Evolutionary conservation across 2,329 filamentous ascomycete genomes (phyloP).

Genomic region (Ophiocordyceps camponoti-rufipedis): DNA sequence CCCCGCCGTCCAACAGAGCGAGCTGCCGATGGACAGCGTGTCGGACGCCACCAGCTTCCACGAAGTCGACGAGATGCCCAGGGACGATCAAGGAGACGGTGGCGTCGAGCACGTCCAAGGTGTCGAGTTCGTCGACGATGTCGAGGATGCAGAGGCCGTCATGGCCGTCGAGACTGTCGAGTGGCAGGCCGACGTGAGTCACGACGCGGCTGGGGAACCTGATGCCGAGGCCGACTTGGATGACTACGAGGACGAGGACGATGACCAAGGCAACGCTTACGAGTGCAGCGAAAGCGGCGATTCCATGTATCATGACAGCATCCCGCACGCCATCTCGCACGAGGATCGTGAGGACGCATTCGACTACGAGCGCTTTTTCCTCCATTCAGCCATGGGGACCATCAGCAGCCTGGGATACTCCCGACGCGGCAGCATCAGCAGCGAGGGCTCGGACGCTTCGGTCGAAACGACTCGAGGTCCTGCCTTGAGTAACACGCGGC

Average conservation of each 20-base stretch:
- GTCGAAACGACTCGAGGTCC: slow-evolving; percentile 40
- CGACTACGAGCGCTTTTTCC: slow-evolving; percentile 90
- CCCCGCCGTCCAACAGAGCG: background rate
- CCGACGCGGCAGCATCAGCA: slow-evolving; percentile 24
- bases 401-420: slow-evolving; percentile 28
- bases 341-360: slow-evolving; percentile 92
- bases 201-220: background rate
- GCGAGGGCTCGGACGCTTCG: slow-evolving; percentile 40
- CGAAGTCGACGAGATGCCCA: slow-evolving; percentile 1
- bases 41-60: background rate
- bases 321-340: slow-evolving; percentile 50
- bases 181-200: background rate
- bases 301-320: slow-evolving; percentile 43
- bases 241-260: background rate
- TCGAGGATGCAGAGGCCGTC: background rate
- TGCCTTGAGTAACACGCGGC: slow-evolving; percentile 12
- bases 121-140: background rate
- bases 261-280: background rate
- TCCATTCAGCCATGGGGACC: slow-evolving; percentile 78
- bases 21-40: background rate
- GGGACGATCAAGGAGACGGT: background rate
- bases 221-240: background rate
- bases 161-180: background rate
- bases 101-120: background rate
- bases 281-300: slow-evolving; percentile 44